Base-by-base conservation (phyloP, 2,329 filamentous ascomycete species). In the Mycosphaerella arachidis region DNA sequence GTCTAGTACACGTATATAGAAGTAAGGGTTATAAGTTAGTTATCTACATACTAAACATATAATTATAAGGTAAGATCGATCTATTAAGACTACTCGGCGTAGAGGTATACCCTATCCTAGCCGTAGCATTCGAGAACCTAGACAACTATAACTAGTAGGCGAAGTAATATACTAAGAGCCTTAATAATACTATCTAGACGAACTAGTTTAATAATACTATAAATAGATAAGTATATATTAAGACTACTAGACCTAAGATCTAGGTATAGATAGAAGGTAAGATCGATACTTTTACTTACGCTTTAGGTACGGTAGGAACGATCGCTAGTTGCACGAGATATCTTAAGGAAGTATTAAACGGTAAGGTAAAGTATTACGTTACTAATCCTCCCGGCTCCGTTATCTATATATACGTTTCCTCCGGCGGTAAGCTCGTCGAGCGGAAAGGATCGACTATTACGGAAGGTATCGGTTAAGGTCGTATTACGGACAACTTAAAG, bases 11-110 rank as follows among this genome's bases (percentile, higher is more conserved):
- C 78, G 94, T 99, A 58, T 97, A 93, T 79, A 86, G 93, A 62
- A 90, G 88, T 40, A 89, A 88, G 70, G 94, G 93, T 45, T 97
- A 99, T 83, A 89, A 89, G 74, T 86, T 96, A 54, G 92, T 97
- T 73, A 99, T 99, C 74, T 99, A 97, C 85, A 97, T 99, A 94
- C 94, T 94, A 70, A 90, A 99, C 81, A 97, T 93, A 53, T 94
- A 97, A 79, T 96, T 92, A 18, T 93, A 96, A 78, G 94, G 92
- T 74, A 99, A 99, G 82, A 90, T 99, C 73, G 94, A 97, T 75
- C 83, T 99, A 55, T 81, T 99, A 65, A 84, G 93, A 9, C 81
- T 97, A 35, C 84, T 99, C 9, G 94, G 94, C 66, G 94, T 94
- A 29, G 92, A 97, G 76, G 94, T 99, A 37, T 90, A 96, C 78